Evolutionary conservation across 2,329 filamentous ascomycete genomes (phyloP), one percentile per base, ranked within the genome.

Genomic region (Aciculosporium take): DNA sequence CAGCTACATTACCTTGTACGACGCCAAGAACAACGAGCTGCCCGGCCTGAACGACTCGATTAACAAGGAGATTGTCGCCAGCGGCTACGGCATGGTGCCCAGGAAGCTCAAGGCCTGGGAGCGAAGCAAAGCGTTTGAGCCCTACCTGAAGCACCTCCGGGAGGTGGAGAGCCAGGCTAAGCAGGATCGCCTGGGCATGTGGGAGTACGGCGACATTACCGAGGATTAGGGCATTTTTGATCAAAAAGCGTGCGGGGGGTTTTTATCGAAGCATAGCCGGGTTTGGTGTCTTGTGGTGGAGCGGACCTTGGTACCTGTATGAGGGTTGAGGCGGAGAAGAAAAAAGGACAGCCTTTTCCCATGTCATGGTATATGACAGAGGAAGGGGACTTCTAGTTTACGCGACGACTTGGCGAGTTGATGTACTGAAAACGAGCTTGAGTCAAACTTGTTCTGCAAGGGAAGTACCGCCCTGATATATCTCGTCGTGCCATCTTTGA

Each of bases 201-300:
- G 89, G 88, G 91, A 98, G 72, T 98, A 96, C 63, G 91, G 91
- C 51, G 91, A 96, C 60, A 72, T 94, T 56, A 94, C 86, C 12
- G 88, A 94, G 67, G 86, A 94, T 56, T 87, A 77, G 60, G n/a
- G n/a, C n/a, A n/a, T n/a, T n/a, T n/a, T n/a, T n/a, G n/a, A n/a
- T n/a, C n/a, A n/a, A n/a, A n/a, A n/a, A n/a, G n/a, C n/a, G n/a
- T n/a, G 39, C n/a, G 41, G 25, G 24, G 10, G 7, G 9, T 39
- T n/a, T n/a, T n/a, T n/a, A n/a, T n/a, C n/a, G n/a, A n/a, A n/a
- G n/a, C n/a, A n/a, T n/a, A n/a, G n/a, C n/a, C n/a, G n/a, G n/a
- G n/a, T n/a, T n/a, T n/a, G n/a, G n/a, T n/a, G n/a, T n/a, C n/a
- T n/a, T n/a, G n/a, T 4, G 18, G 20, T 7, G 15, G 24, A 30